Evolutionary conservation across 2,329 filamentous ascomycete genomes (phyloP), one percentile per base, ranked within the genome.

Genomic region (Botrytis porri): DNA sequence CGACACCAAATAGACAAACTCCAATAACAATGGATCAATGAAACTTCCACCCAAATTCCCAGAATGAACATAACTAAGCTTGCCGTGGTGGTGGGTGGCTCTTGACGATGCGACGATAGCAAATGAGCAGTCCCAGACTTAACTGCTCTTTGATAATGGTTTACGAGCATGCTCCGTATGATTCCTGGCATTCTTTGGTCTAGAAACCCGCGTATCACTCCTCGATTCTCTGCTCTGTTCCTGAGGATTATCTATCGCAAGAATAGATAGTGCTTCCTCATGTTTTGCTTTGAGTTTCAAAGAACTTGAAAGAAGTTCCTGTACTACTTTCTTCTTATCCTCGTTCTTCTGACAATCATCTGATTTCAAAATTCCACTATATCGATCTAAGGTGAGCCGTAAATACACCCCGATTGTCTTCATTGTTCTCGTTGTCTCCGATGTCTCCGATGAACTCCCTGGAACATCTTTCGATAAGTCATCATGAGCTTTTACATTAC

Each of bases 301-400:
- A 22, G 20, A 35, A 10, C 8, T 16, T 12, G 14, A 61, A 35
- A 18, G 8, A 39, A 22, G 2, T 9, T 39, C 10, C 5, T 39
- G 2, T 10, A n/a, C 10, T 14, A 37, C 35, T 39, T 20, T 0
- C 2, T 12, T 14, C 9, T 37, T 25, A 6, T 14, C 7, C 20
- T 25, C 3, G 10, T 25, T 9, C 20, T 25, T 2, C 9, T 1
- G 3, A 57, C 54, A 57, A 20, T 18, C 18, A 0, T 16, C 1
- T 18, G 54, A 57, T 57, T 32, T 32, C 10, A 32, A 0, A 20
- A 57, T 1, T 16, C 8, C 0, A 16, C 1, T 1, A 20, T 57
- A 35, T 60, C 9, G 32, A 12, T 10, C 3, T 3, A 35, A 1
- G 9, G 9, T 9, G 2, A 14, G 10, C 1, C 3, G 0, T 22